Evolutionary conservation across 495 filamentous ascomycete genomes (phyloP), one percentile per base, ranked within the genome.

Genomic region (Bacidia rubella): DNA sequence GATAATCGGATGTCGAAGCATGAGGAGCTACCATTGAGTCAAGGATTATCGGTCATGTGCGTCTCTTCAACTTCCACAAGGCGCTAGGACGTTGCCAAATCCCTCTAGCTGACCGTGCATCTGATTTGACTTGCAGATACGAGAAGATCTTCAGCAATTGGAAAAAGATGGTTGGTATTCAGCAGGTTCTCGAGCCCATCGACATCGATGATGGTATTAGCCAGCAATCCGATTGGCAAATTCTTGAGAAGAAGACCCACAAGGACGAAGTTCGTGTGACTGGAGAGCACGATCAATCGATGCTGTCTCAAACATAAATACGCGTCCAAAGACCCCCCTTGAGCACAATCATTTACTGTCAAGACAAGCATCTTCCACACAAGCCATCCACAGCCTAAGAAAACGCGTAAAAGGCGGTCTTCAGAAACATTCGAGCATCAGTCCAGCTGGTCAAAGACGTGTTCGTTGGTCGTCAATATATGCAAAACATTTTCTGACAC

Each of bases 251-350:
- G n/a, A n/a, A n/a, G n/a, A n/a, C n/a, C n/a, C n/a, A n/a, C 7
- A 50, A 19, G 3, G 9, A 4, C 19, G 22, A 12, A 50, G 12
- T 11, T 17, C 20, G 38, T 2, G 26, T 29, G 49, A 52, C 49
- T 49, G 44, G 47, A 39, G 48, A 59, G 27, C 41, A 17, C 44
- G 54, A 54, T 56, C 47, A 54, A 38, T 38, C 15, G 46, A 15
- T 26, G 26, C 20, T 25, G 10, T 51, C 35, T 47, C 42, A 46
- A 56, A 59, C 57, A 59, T 59, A 59, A 59, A 59, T 59, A 59
- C 22, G 44, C 24, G 27, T 26, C 32, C 35, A 7, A 15, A 35
- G 15, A 35, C 29, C 29, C 29, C 29, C 15, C 15, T 5, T 7
- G 15, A 15, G 15, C 29, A 35, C 29, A 35, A 35, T n/a, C n/a